A percentile compares a stretch with the other conserved stretches of the same genome.
These are phyloP conservation scores for Yarrowia sp. DNA, from an alignment of 805 yeast genomes.

Conservation along the genomic window DNA sequence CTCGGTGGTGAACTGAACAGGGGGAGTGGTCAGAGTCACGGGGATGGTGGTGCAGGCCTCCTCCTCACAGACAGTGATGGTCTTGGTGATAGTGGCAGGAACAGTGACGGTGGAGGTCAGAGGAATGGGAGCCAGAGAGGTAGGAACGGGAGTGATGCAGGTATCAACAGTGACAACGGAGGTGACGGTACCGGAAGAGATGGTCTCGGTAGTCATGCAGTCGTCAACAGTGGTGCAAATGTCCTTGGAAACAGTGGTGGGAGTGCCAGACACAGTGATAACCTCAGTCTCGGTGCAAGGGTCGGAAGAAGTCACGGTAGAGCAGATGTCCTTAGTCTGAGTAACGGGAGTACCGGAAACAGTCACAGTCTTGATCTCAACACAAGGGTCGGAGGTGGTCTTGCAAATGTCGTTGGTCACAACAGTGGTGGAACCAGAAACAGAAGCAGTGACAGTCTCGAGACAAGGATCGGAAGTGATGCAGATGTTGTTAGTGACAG, in stretches of 20 bases:
- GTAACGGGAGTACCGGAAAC: conserved; percentile 1
- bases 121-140: neutral
- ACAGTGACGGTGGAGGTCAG: neutral
- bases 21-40: neutral
- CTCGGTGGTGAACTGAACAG: neutral
- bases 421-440: conserved; percentile 1
- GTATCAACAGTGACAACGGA: neutral
- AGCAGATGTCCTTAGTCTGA: neutral
- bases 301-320: neutral
- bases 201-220: neutral
- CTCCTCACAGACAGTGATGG: neutral
- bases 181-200: neutral
- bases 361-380: neutral
- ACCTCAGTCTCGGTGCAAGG: neutral
- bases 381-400: neutral
- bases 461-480: neutral
- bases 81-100: conserved; percentile 6
- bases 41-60: neutral
- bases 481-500: neutral
- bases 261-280: neutral
- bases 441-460: conserved; percentile 1
- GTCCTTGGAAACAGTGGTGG: neutral
- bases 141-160: neutral
- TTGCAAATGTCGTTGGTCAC: conserved; percentile 4
- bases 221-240: neutral